These are phyloP conservation scores for Lentinula sp. DNA, from an alignment of 768 basidiomycete species.

Conservation along the genomic window DNA sequence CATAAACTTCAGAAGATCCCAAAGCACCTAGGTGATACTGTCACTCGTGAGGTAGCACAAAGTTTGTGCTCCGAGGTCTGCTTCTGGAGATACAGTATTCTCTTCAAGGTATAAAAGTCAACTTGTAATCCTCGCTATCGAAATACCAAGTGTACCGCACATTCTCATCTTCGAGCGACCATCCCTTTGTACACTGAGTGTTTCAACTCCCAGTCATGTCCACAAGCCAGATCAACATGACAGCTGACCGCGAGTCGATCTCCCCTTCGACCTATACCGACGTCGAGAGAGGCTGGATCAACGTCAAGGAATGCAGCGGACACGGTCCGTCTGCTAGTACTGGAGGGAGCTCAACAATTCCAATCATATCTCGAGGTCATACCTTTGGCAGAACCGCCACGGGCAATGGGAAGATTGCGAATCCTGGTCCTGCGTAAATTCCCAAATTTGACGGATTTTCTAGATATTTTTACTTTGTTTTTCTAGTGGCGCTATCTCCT, in stretches of 20 bases:
- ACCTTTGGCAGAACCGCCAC: background rate
- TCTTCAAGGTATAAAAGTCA: background rate
- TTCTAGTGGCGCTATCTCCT: conserved; percentile 30
- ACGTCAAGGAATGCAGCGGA: conserved; percentile 2
- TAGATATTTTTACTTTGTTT: background rate
- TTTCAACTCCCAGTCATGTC: background rate
- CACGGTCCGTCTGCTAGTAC: background rate
- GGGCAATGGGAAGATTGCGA: conserved; percentile 21
- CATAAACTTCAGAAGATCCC: background rate
- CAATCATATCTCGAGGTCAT: background rate
- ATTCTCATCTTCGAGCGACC: background rate
- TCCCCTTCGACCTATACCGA: conserved; percentile 4
- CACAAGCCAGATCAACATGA: background rate
- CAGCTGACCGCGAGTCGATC: background rate
- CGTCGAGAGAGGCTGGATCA: conserved; percentile 9
- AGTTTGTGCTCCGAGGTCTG: background rate
- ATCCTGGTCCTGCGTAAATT: conserved; percentile 26
- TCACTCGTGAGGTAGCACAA: too few relatives aligned
- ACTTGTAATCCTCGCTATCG: background rate
- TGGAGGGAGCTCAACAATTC: background rate
- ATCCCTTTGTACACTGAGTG: background rate
- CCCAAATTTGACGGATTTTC: background rate
- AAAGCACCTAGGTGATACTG: background rate
- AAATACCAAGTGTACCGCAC: background rate
- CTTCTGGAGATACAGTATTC: background rate